Evolutionary conservation across 805 yeast genomes (phyloP), one percentile per base, ranked within the genome.

Genomic region (Saccharomyces eubayanus): DNA sequence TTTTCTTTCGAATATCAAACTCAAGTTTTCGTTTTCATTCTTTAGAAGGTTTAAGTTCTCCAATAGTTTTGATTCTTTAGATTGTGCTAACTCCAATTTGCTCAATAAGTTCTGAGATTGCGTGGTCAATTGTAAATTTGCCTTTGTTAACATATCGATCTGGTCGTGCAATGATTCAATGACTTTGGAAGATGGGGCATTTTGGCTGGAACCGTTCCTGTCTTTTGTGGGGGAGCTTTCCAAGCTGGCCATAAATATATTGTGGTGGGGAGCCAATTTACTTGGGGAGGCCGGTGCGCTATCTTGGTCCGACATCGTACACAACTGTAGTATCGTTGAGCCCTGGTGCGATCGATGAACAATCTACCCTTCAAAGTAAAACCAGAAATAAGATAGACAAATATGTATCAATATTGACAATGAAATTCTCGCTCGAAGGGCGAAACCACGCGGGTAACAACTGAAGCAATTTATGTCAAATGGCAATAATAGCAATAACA

Each of bases 11-110:
- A 88, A 70, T 57, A 87, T 71, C 1, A 89, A 82, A 61, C 79
- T 84, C 46, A 85, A 74, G 73, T 84, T 84, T 58, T 87, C 90
- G 60, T 84, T 84, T 62, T 89, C 92, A 66, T 86, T 91, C 67
- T 85, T 85, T 41, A 86, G 74, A 57, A 83, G 83, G 30, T 89
- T 81, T 51, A 76, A 62, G 29, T 76, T 70, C 51, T 79, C 75
- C 60, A 76, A 72, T 56, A 83, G 79, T 66, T 81, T 82, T 56
- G 72, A 47, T 74, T 72, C 65, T 59, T 60, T 60, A 62, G 72
- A 60, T 66, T 72, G 62, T 53, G 70, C 75, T 49, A 75, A 66
- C 58, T 82, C 84, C 9, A 72, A 63, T 59, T 79, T 80, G 58
- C 79, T 73, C 48, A 80, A 70, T 53, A 83, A 83, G 49, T 81